Conservation (phyloP, 805 yeast genomes). For the Saccharomycopsis javanensis region DNA sequence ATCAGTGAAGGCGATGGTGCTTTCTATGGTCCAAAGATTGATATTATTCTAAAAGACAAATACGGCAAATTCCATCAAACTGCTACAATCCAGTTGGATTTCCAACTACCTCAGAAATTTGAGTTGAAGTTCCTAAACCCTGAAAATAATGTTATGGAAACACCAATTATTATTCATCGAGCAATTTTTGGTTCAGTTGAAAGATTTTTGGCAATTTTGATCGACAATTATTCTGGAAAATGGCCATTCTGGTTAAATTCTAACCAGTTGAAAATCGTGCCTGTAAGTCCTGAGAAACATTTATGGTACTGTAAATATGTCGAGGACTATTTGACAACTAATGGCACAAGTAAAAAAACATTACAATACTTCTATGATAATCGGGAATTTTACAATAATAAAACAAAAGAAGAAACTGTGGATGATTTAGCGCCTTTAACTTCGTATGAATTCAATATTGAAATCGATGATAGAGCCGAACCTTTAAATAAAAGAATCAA, state of each 20-base stretch:
- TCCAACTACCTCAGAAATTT: conserved; percentile 85
- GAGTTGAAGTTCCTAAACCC: conserved; percentile 46
- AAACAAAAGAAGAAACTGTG: conserved; percentile 33
- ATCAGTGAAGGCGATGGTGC: conserved; percentile 93
- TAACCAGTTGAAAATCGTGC: conserved; percentile 76
- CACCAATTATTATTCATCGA: conserved; percentile 92
- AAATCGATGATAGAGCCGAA: conserved; percentile 63
- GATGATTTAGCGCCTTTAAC: conserved; percentile 43
- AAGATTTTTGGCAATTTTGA: conserved; percentile 79
- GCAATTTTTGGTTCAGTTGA: conserved; percentile 95
- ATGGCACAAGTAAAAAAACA: conserved; percentile 5
- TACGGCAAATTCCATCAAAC: conserved; percentile 80
- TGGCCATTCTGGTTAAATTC: conserved; percentile 99
- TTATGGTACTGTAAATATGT: conserved; percentile 43
- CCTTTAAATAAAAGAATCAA: conserved; percentile 75
- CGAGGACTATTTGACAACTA: conserved; percentile 31
- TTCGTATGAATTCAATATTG: conserved; percentile 52
- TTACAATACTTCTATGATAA: conserved; percentile 5
- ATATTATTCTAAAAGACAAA: conserved; percentile 71
- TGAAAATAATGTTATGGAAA: conserved; percentile 29
- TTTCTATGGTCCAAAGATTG: conserved; percentile 93
- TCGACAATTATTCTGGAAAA: conserved; percentile 83
- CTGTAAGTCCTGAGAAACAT: conserved; percentile 57
- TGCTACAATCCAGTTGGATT: conserved; percentile 91
- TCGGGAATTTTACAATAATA: not conserved